phyloP scores from a whole-genome alignment of 2,329 filamentous ascomycete species.

The Fusarium sp. region DNA sequence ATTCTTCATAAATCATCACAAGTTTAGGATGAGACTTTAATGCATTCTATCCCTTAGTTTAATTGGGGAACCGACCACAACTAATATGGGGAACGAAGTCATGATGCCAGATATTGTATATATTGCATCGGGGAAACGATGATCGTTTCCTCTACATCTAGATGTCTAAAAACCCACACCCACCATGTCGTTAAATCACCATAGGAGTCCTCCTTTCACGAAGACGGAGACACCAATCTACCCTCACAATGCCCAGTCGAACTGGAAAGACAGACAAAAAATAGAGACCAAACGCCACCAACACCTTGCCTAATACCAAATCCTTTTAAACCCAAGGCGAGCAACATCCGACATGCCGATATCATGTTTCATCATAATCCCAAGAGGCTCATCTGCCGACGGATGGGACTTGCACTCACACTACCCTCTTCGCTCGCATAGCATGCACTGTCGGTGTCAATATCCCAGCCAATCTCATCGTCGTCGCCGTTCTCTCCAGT shows the following conservation, averaged over 20 bases:
- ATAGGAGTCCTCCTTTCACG: slow-evolving; percentile 1
- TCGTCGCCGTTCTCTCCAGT: slow-evolving; percentile 62
- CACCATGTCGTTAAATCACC: not conserved
- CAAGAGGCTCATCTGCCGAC: slow-evolving; percentile 81
- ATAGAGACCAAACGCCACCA: slow-evolving; percentile 38
- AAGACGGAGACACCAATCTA: slow-evolving; percentile 12
- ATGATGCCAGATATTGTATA: not conserved
- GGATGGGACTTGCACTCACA: slow-evolving; percentile 75
- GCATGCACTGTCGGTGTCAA: slow-evolving; percentile 86
- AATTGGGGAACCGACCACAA: too few species aligned
- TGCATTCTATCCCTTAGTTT: too few species aligned
- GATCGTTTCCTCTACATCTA: slow-evolving; percentile 14
- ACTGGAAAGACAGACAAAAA: slow-evolving; percentile 18
- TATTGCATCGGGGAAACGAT: slow-evolving; percentile 10
- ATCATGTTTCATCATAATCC: slow-evolving; percentile 56
- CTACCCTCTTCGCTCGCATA: slow-evolving; percentile 82
- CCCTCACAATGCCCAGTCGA: slow-evolving; percentile 9
- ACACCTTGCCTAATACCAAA: slow-evolving; percentile 41
- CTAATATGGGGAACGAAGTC: too few species aligned
- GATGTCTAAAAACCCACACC: slow-evolving; percentile 23
- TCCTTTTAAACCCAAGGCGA: slow-evolving; percentile 14
- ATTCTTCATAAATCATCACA: not conserved
- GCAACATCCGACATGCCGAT: not conserved
- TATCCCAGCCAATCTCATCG: slow-evolving; percentile 84
- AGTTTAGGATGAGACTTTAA: not conserved